Conservation (phyloP, 2,329 filamentous ascomycete genomes). For the Aspergillus aculeatus region DNA sequence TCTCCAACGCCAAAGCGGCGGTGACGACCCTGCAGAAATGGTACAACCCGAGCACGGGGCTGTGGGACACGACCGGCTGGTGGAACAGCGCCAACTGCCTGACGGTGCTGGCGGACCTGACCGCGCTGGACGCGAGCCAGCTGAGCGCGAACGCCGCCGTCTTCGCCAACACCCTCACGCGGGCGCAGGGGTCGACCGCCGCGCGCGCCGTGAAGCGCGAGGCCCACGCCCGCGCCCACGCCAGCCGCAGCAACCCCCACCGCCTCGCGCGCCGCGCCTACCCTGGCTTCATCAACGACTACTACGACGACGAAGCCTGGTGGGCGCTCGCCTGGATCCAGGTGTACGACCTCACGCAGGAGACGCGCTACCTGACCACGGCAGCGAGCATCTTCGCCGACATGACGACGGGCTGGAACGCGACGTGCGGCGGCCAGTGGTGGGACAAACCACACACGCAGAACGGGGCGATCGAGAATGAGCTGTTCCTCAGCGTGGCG, state of each 20-base stretch:
- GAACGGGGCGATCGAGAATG: constrained; percentile 3
- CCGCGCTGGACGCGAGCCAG: background rate
- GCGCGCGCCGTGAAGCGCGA: background rate
- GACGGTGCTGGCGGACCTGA: constrained; percentile 1
- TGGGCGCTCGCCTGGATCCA: constrained; percentile 5
- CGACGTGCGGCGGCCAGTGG: background rate
- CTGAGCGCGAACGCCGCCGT: background rate
- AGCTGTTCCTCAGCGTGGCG: constrained; percentile 3
- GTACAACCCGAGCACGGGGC: background rate
- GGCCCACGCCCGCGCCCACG: background rate
- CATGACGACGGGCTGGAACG: background rate
- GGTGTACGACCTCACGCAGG: background rate
- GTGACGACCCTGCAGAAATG: background rate
- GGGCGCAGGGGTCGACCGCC: background rate
- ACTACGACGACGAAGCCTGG: constrained; percentile 6
- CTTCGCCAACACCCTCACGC: background rate
- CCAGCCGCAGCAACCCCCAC: background rate
- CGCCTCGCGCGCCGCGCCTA: background rate
- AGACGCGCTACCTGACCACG: background rate
- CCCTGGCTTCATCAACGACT: background rate
- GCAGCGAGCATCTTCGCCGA: background rate
- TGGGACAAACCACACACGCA: constrained; percentile 1
- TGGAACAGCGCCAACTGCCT: constrained; percentile 7
- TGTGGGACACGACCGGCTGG: constrained; percentile 3
- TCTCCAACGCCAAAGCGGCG: background rate